phyloP scores from a whole-genome alignment of 352 stramenopile species.

The Globisporangium yorkense region DNA sequence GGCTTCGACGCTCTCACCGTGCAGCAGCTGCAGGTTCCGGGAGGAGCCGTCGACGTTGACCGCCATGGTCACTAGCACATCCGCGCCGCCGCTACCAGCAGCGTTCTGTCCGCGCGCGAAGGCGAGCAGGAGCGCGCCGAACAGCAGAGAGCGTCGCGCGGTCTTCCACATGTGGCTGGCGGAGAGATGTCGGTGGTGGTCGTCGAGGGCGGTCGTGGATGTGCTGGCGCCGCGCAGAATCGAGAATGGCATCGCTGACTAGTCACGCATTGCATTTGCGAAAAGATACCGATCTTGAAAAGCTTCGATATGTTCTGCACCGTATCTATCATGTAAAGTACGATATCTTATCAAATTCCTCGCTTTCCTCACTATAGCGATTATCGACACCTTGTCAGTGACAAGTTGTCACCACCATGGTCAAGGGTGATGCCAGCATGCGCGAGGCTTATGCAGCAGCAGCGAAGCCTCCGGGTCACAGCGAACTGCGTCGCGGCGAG shows the following conservation, averaged over 20 bases:
- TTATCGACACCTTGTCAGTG: too few species aligned
- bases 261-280: background rate
- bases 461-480: too few species aligned
- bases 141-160: slow-evolving; percentile 13
- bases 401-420: too few species aligned
- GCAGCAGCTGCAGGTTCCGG: slow-evolving; percentile 59
- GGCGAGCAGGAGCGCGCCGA: slow-evolving; percentile 19
- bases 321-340: too few species aligned
- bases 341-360: too few species aligned
- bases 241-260: background rate
- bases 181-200: background rate
- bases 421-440: too few species aligned
- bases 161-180: slow-evolving; percentile 12
- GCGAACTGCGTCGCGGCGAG: too few species aligned
- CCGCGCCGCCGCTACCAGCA: slow-evolving; percentile 13
- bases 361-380: too few species aligned
- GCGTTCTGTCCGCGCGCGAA: slow-evolving; percentile 20
- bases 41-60: slow-evolving; percentile 56
- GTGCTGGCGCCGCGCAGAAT: background rate
- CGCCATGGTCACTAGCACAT: slow-evolving; percentile 67
- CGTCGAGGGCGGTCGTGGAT: background rate
- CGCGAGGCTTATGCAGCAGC: too few species aligned
- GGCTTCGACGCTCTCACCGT: slow-evolving; percentile 59
- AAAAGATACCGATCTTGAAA: slow-evolving; percentile 11
- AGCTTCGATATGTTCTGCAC: slow-evolving; percentile 8